Base-by-base conservation (phyloP, 768 basidiomycete species). In the Tylopilus subfusipes region DNA sequence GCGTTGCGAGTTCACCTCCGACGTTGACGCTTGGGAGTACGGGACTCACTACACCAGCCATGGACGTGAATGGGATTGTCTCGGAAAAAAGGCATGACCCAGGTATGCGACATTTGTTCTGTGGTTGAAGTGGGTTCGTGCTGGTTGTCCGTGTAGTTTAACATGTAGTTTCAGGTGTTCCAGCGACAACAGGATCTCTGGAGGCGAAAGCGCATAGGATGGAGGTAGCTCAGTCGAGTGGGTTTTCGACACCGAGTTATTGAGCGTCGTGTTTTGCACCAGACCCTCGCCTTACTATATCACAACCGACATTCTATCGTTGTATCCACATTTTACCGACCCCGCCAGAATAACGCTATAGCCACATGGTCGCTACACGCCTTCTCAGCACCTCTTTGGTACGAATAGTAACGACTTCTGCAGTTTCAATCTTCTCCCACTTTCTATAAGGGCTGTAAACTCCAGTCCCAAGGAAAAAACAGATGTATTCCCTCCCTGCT, bases 351-450 rank as follows among this genome's bases (percentile, higher is more conserved):
- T 13, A 19, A 21, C 6, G 19, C 57, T 66, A 58, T 48, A 67
- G 29, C 59, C 61, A 65, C n/a, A 66, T 30, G 7, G 53, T 61
- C 16, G 45, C 50, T 4, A 57, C 48, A 13, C 1, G 45, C 36
- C 34, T 53, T 45, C 56, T 53, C 25, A 60, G 4, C n/a, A 63
- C 55, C 31, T 60, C 53, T 49, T 55, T 60, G 10, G 61, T 63
- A 22, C 33, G 55, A 36, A 65, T 63, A 12, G 56, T 53, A 13
- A 66, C 10, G 34, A 65, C 48, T n/a, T 58, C 38, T 36, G 25
- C 48, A 1, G 63, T 63, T 19, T 57, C 58, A 1, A 58, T 58
- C 40, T 61, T 66, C 11, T 63, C 55, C 63, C 64, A 65, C 30
- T 60, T 57, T 45, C 53, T 48, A 36, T 66, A 34, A 3, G 48